These are phyloP conservation scores for Candolleomyces aberdarensis DNA, from an alignment of 768 basidiomycete genomes.

Conservation along the genomic window DNA sequence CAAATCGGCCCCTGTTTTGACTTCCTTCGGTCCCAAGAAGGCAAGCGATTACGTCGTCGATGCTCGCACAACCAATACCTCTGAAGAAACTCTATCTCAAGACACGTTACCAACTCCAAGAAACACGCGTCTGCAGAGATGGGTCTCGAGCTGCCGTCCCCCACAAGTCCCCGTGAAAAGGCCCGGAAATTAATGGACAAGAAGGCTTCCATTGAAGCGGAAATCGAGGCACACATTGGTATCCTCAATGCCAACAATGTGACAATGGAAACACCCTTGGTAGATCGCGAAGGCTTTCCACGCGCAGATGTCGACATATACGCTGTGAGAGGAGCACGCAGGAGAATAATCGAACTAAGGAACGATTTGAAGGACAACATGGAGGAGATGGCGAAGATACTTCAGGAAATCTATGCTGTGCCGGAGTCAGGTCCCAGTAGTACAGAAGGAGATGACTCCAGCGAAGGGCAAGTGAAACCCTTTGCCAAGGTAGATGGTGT, in stretches of 20 bases:
- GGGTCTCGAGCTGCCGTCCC: constrained; percentile 45
- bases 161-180: constrained; percentile 47
- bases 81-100: too few species aligned
- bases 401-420: constrained; percentile 62
- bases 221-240: constrained; percentile 59
- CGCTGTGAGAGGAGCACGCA: constrained; percentile 70
- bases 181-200: constrained; percentile 63
- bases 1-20: not conserved
- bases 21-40: not conserved
- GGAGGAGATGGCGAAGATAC: constrained; percentile 60
- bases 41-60: constrained; percentile 8
- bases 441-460: not conserved
- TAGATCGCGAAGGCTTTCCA: constrained; percentile 89
- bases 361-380: constrained; percentile 73
- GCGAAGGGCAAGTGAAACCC: constrained; percentile 29
- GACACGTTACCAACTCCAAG: too few species aligned
- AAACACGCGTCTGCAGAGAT: constrained; percentile 20
- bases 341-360: constrained; percentile 73
- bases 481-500: constrained; percentile 85
- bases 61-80: too few species aligned
- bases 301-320: constrained; percentile 83
- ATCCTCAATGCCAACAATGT: constrained; percentile 63
- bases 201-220: constrained; percentile 71
- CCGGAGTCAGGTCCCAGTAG: constrained; percentile 12
- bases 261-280: constrained; percentile 69